Evolutionary conservation across 1,284 basidiomycete genomes (phyloP).

Genomic region (Melampsora larici-populina): DNA sequence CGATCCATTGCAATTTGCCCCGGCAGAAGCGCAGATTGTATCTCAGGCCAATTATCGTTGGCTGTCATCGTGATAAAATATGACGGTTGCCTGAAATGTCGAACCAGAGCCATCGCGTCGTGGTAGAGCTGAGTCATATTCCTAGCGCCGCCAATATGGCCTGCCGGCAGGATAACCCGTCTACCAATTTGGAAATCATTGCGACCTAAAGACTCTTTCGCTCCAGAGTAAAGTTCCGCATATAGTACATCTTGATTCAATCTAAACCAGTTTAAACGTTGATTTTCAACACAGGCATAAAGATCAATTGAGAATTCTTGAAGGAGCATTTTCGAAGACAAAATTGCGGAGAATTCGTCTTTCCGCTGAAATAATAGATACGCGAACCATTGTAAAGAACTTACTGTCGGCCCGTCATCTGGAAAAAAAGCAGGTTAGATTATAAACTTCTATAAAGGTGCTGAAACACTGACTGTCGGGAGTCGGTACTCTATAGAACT

Average conservation of each 20-base stretch:
- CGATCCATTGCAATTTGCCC: not conserved
- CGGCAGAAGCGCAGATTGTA: not conserved
- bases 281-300: not conserved
- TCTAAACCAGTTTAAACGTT: no score
- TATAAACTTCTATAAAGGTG: not conserved
- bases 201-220: no score
- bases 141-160: not conserved
- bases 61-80: constrained; percentile 29
- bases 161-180: not conserved
- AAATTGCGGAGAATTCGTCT: not conserved
- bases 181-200: no score
- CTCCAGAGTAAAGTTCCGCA: no score
- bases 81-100: not conserved
- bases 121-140: constrained; percentile 17
- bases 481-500: no score
- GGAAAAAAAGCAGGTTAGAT: not conserved
- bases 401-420: not conserved
- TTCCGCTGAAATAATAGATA: not conserved
- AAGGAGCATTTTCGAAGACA: not conserved
- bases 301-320: not conserved
- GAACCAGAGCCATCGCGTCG: not conserved
- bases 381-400: not conserved
- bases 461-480: not conserved
- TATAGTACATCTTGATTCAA: no score
- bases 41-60: not conserved